Evolutionary conservation across 2,329 filamentous ascomycete species (phyloP).

Genomic region (Fusarium napiforme): DNA sequence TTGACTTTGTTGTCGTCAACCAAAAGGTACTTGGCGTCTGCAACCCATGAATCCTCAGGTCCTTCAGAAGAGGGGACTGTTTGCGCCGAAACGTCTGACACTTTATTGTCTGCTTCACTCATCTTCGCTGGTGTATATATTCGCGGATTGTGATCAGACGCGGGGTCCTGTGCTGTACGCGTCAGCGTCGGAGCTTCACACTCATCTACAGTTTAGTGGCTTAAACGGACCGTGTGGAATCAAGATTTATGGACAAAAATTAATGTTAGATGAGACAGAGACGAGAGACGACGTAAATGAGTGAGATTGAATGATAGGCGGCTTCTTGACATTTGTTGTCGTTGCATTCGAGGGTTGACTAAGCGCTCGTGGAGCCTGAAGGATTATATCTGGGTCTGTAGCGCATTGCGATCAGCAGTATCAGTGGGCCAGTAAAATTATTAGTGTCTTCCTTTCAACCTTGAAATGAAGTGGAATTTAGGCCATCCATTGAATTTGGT

Average conservation of each 20-base stretch:
- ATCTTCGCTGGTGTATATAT: neutral
- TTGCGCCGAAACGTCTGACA: neutral
- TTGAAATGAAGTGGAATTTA: neutral
- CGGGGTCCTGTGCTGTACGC: neutral
- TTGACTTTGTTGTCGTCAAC: slow-evolving; percentile 15
- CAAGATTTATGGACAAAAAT: too few species aligned
- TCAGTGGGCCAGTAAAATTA: neutral
- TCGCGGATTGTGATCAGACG: neutral
- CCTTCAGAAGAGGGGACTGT: rapidly evolving
- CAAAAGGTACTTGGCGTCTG: neutral
- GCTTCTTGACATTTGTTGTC: neutral
- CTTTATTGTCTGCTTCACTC: neutral
- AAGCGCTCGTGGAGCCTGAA: slow-evolving; percentile 1
- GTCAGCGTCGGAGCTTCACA: neutral
- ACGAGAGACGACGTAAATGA: too few species aligned
- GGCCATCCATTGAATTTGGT: neutral
- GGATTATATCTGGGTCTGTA: neutral
- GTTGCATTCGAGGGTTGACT: neutral
- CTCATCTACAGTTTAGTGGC: neutral
- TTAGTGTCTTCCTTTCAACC: neutral
- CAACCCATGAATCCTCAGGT: rapidly evolving
- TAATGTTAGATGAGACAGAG: rapidly evolving
- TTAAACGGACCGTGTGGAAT: neutral
- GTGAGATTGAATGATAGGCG: neutral
- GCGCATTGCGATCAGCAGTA: neutral